Percentiles rank a stretch among this genome's conserved stretches.
phyloP scores from a whole-genome alignment of 345 rosid species.

The Trapa incisa region DNA sequence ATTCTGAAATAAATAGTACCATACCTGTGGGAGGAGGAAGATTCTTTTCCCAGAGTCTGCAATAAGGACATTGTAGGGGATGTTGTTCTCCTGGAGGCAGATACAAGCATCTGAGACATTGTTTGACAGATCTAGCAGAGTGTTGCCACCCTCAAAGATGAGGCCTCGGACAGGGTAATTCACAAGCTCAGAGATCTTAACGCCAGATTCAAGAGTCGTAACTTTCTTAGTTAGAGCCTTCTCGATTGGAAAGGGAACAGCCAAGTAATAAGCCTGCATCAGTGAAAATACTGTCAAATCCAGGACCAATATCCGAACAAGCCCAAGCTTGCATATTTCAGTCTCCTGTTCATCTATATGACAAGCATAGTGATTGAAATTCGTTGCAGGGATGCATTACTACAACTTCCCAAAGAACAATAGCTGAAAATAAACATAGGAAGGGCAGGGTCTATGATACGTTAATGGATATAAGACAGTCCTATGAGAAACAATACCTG shows the following conservation, averaged over 20 bases:
- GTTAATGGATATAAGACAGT: no score
- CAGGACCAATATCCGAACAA: not conserved
- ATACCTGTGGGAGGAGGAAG: constrained; percentile 86
- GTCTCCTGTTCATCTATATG: no score
- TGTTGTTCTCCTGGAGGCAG: constrained; percentile 87
- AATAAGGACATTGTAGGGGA: constrained; percentile 78
- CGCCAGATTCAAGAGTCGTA: constrained; percentile 28
- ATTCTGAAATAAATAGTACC: no score
- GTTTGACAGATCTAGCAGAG: constrained; percentile 39
- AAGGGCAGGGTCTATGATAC: no score
- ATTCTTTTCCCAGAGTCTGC: constrained; percentile 65
- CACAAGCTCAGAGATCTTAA: constrained; percentile 52
- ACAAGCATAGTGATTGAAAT: no score
- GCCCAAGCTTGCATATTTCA: not conserved
- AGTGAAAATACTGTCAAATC: not conserved
- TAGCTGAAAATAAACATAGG: no score
- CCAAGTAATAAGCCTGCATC: constrained; percentile 72
- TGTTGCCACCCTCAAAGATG: constrained; percentile 65
- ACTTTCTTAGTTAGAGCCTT: constrained; percentile 56
- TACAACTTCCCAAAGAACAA: no score
- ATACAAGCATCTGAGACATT: constrained; percentile 60
- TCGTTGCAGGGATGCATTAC: no score
- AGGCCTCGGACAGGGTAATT: constrained; percentile 84
- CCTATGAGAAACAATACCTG: constrained; percentile 35
- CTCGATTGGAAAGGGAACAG: constrained; percentile 74